Conservation (phyloP, 768 basidiomycete genomes). For the Multifurca ochricompacta region DNA sequence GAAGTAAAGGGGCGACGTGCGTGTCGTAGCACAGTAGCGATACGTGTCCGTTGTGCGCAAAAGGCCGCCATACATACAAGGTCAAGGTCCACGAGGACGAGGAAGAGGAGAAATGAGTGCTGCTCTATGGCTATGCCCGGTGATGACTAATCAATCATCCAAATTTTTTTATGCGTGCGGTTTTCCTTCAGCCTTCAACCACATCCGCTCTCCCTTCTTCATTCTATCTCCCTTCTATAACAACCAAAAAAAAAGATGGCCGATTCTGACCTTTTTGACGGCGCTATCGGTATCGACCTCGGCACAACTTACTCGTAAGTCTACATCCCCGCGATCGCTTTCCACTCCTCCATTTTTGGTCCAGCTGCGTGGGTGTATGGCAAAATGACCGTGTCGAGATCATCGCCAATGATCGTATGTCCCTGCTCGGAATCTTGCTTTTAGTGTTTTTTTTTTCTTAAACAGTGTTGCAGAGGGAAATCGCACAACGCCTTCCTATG, state of each 20-base stretch:
- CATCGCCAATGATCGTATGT: constrained; percentile 92
- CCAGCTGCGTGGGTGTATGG: constrained; percentile 97
- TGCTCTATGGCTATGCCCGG: not conserved
- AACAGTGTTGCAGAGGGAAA: constrained; percentile 70
- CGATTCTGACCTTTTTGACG: constrained; percentile 77
- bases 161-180: constrained; percentile 2
- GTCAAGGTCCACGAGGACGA: not conserved
- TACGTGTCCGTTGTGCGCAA: constrained; percentile 15
- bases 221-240: constrained; percentile 29
- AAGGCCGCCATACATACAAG: constrained; percentile 19
- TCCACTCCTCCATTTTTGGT: constrained; percentile 23
- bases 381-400: constrained; percentile 99
- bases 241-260: constrained; percentile 52
- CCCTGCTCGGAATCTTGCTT: constrained; percentile 1
- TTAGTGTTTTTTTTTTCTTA: constrained; percentile 8
- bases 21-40: constrained; percentile 1
- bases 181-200: constrained; percentile 16
- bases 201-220: constrained; percentile 26
- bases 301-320: constrained; percentile 95
- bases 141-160: constrained; percentile 3
- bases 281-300: constrained; percentile 94
- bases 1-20: constrained; percentile 7
- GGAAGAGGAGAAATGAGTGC: too few relatives aligned
- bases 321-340: not conserved
- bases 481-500: constrained; percentile 98